Percentiles rank a stretch among this genome's conserved stretches.
These are phyloP conservation scores for Neurospora tetrasperma DNA, from an alignment of 495 filamentous ascomycete genomes.

Conservation along the genomic window DNA sequence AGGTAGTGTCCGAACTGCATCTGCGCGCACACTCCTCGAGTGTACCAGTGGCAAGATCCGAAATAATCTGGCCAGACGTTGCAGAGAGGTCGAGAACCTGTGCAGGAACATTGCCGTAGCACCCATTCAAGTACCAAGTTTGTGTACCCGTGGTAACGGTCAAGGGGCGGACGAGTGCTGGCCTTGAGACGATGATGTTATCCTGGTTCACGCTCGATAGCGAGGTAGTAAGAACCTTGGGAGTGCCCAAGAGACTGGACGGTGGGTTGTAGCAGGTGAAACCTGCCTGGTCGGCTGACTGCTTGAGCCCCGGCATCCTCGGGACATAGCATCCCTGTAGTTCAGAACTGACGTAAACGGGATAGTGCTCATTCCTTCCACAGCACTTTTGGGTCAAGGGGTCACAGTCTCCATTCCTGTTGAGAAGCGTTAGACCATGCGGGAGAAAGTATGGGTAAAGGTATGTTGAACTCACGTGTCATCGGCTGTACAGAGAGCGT, in stretches of 20 bases:
- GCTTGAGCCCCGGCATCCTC: constrained; percentile 12
- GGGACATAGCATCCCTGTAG: constrained; percentile 18
- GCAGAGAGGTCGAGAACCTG: background rate
- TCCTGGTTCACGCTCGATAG: fast-evolving
- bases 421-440: background rate
- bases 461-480: background rate
- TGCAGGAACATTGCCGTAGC: background rate
- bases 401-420: background rate
- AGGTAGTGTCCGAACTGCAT: background rate
- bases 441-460: background rate
- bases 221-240: background rate
- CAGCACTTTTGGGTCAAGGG: constrained; percentile 2
- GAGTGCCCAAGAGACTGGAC: background rate
- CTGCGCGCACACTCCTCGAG: background rate
- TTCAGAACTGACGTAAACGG: constrained; percentile 17
- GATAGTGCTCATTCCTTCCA: background rate
- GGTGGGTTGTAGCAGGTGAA: background rate
- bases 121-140: constrained; percentile 3
- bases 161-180: background rate
- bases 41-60: background rate
- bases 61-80: background rate
- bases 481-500: background rate
- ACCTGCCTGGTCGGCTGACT: background rate
- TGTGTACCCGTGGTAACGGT: background rate
- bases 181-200: background rate